Evolutionary conservation across 2,329 filamentous ascomycete species (phyloP).

Genomic region (Aspergillus glaucus): DNA sequence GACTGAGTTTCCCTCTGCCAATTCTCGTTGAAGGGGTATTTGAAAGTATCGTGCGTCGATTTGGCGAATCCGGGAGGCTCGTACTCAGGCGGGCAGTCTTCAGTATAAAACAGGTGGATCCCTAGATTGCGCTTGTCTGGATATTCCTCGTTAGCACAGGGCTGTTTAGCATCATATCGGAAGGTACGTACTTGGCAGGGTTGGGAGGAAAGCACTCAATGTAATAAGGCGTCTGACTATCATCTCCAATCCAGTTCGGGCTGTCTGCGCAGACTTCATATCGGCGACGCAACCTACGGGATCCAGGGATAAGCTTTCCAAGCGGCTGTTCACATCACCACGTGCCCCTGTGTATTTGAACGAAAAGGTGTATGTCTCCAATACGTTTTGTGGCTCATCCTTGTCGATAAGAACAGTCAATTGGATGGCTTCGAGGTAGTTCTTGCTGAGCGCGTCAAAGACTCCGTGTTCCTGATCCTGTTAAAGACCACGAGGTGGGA

Average conservation of each 20-base stretch:
- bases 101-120: slow-evolving; percentile 41
- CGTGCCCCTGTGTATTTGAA: slow-evolving; percentile 37
- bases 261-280: slow-evolving; percentile 33
- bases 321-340: slow-evolving; percentile 25
- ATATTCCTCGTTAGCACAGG: slow-evolving; percentile 1
- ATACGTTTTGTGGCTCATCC: slow-evolving; percentile 29
- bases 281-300: slow-evolving; percentile 24
- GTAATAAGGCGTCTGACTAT: slow-evolving; percentile 38
- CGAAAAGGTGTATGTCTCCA: slow-evolving; percentile 47
- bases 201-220: slow-evolving; percentile 33
- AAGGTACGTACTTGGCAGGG: slow-evolving; percentile 34
- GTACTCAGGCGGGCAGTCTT: slow-evolving; percentile 34
- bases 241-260: slow-evolving; percentile 36
- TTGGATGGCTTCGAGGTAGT: slow-evolving; percentile 41
- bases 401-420: slow-evolving; percentile 40
- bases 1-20: slow-evolving; percentile 32
- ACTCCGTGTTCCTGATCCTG: slow-evolving; percentile 42
- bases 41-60: slow-evolving; percentile 21
- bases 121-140: slow-evolving; percentile 36
- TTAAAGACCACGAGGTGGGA: slow-evolving; percentile 14
- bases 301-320: slow-evolving; percentile 22
- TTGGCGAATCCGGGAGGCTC: slow-evolving; percentile 37
- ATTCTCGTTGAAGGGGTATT: slow-evolving; percentile 31
- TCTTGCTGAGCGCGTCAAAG: slow-evolving; percentile 41
- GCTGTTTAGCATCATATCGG: neutral